Conservation (phyloP, 2,329 filamentous ascomycete species). For the Clarireedia hainanense region DNA sequence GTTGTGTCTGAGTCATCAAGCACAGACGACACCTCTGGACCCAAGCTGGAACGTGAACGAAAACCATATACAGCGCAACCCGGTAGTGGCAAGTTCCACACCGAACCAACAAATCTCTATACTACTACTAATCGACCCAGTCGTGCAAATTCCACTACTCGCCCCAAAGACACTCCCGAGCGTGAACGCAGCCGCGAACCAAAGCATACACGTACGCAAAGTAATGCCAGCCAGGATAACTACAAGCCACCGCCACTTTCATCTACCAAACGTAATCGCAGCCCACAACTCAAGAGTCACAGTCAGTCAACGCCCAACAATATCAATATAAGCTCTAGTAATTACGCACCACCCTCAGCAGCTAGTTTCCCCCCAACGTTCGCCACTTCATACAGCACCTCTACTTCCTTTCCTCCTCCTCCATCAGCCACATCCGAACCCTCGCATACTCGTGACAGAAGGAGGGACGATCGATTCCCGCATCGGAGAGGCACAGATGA, state of each 20-base stretch:
- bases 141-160: constrained; percentile 23
- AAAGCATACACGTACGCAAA: constrained; percentile 16
- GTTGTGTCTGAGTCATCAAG: constrained; percentile 31
- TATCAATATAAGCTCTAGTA: constrained; percentile 11
- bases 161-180: constrained; percentile 6
- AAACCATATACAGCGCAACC: constrained; percentile 56
- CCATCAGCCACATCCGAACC: constrained; percentile 14
- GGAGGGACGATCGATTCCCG: constrained; percentile 17
- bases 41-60: constrained; percentile 47
- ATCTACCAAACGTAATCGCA: constrained; percentile 11
- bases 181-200: constrained; percentile 3
- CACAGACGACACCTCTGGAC: constrained; percentile 30
- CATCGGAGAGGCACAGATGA: constrained; percentile 18
- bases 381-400: constrained; percentile 16
- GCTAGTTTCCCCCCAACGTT: constrained; percentile 11
- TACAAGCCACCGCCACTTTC: constrained; percentile 14
- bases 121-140: constrained; percentile 3
- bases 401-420: constrained; percentile 22
- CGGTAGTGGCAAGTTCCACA: constrained; percentile 49
- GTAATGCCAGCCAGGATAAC: constrained; percentile 15
- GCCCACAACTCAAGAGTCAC: constrained; percentile 22
- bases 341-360: constrained; percentile 7
- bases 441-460: constrained; percentile 9
- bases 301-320: constrained; percentile 24
- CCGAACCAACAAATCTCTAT: constrained; percentile 28